Conservation (phyloP, 176 grass and related monocot species). For the Musa acuminata region DNA sequence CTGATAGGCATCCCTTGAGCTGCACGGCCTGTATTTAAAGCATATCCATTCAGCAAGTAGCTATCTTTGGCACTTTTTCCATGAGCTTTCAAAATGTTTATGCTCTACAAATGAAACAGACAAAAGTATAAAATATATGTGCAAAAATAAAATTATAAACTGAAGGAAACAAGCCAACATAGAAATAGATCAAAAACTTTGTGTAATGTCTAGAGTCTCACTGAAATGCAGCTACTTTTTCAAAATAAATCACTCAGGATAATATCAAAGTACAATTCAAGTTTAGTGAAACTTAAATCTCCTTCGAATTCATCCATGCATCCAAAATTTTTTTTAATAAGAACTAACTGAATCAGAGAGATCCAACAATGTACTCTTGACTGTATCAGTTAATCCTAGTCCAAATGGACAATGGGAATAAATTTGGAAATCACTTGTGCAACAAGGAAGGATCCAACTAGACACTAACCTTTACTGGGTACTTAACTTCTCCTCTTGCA, state of each 20-base stretch:
- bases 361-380: not conserved
- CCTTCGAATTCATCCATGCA: not conserved
- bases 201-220: too few species aligned
- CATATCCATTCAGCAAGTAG: constrained; percentile 81
- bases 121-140: not conserved
- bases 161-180: not conserved
- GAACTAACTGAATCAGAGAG: not conserved
- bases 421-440: not conserved
- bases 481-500: constrained; percentile 66
- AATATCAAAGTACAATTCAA: not conserved
- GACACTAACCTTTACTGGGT: constrained; percentile 77
- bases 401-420: not conserved
- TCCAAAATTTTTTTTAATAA: not conserved
- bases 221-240: not conserved
- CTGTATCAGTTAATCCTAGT: not conserved
- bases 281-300: not conserved
- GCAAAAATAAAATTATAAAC: not conserved
- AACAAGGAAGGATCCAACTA: not conserved
- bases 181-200: not conserved
- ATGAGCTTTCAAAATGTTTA: constrained; percentile 92
- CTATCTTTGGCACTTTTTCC: constrained; percentile 71
- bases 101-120: constrained; percentile 40
- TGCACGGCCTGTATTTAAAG: constrained; percentile 70
- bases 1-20: constrained; percentile 88
- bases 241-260: not conserved